Conservation (phyloP, 129 eudicot species). For the Artemisia tridentata region DNA sequence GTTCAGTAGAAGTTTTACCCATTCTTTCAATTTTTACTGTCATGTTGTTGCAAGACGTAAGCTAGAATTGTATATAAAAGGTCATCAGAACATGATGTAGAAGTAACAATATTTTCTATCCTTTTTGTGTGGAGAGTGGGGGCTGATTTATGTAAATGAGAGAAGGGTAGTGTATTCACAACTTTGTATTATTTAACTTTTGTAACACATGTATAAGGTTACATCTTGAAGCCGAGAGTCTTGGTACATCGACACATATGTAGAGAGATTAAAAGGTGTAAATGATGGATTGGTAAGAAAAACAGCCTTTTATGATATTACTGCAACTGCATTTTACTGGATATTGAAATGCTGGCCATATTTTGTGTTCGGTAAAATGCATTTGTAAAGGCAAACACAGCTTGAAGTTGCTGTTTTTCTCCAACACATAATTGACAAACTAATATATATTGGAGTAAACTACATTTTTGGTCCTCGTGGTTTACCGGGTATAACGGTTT, state of each 20-base stretch:
- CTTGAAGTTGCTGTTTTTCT: too few species aligned
- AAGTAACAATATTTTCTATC: neutral
- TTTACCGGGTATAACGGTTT: too few species aligned
- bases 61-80: slow-evolving; percentile 33
- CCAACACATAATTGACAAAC: neutral
- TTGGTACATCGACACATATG: neutral
- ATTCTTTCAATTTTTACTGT: neutral
- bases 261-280: neutral
- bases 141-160: slow-evolving; percentile 14
- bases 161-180: slow-evolving; percentile 18
- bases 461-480: too few species aligned
- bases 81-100: slow-evolving; percentile 1
- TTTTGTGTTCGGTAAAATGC: too few species aligned
- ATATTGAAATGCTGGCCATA: too few species aligned
- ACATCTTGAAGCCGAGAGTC: too few species aligned
- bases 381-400: too few species aligned
- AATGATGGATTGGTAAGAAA: neutral
- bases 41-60: slow-evolving; percentile 20
- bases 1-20: slow-evolving; percentile 18
- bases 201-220: neutral
- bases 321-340: neutral
- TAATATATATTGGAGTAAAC: neutral
- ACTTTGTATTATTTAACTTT: slow-evolving; percentile 15
- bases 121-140: neutral
- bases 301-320: neutral